Base-by-base conservation (phyloP, 352 stramenopile species). In the Pythium phragmiticola region DNA sequence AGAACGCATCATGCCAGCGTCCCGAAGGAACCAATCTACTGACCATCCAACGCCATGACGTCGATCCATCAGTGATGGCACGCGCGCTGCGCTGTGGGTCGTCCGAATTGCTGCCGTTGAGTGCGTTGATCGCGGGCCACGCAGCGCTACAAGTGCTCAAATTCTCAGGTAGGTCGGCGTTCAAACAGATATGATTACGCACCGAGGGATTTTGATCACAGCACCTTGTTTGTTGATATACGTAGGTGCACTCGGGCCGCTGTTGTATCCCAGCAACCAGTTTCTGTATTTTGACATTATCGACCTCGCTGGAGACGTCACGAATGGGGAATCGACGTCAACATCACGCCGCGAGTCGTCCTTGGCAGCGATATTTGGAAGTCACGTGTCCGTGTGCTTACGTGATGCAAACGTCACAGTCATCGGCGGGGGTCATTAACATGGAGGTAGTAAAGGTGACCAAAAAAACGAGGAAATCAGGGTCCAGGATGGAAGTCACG, bases 91-190 rank as follows among this genome's bases (percentile, higher is more conserved):
- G 69, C 0, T 77, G 66, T 52, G 56, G 65, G 0, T 69, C 66
- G 9, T 61, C 59, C 14, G 76, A 84, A 52, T 73, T 80, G 21
- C 67, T 70, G 4, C 69, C 76, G 14, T 47, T 80, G 9, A 78
- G 73, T 43, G 51, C 72, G 6, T 53, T 77, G 21, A 53, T 82
- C 16, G 74, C 71, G 5, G 73, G 69, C 16, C 64, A 73, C 41
- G 65, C 74, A 0, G 60, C 59, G 0, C 59, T 77, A 4, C 64
- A 82, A 55, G 72, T 72, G 30, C 33, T 82, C 39, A 62, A 54
- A 37, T 60, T 50, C 12, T 67, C 61, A 37, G 60, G 57, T 63
- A 21, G 2, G 48, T 51, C 17, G 26, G 1, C 26, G 26, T 30
- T 30, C 26, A 5, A 30, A 1, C 3, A 30, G 4, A 30, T 30